Conservation (phyloP, 2,329 filamentous ascomycete species). For the Massarina eburnea region DNA sequence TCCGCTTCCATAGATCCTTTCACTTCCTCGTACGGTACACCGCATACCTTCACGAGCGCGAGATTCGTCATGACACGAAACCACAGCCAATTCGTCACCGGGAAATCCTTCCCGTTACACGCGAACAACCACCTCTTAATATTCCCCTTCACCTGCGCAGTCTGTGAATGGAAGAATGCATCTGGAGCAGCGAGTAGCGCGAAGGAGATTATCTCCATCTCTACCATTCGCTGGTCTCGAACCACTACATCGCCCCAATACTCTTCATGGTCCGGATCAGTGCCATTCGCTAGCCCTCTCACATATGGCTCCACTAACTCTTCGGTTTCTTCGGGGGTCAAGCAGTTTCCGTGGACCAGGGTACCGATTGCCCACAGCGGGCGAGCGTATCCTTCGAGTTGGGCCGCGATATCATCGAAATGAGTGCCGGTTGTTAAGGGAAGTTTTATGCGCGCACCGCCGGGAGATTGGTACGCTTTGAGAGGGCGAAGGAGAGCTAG, state of each 20-base stretch:
- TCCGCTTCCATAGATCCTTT: conserved; percentile 46
- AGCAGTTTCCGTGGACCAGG: conserved; percentile 22
- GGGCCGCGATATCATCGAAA: conserved; percentile 39
- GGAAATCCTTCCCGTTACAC: conserved; percentile 51
- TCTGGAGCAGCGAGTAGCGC: conserved; percentile 50
- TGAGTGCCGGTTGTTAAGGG: conserved; percentile 36
- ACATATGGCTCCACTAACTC: conserved; percentile 31
- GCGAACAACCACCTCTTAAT: conserved; percentile 47
- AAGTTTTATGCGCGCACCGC: conserved; percentile 35
- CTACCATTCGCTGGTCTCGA: conserved; percentile 58
- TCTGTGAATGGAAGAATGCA: conserved; percentile 38
- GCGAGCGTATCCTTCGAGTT: conserved; percentile 39
- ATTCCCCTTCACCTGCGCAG: conserved; percentile 34
- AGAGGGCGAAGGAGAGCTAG: conserved; percentile 26
- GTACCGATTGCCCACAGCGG: conserved; percentile 37
- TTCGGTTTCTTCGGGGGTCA: conserved; percentile 15
- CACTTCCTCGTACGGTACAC: conserved; percentile 39
- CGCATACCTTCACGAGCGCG: conserved; percentile 47
- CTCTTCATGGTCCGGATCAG: conserved; percentile 35
- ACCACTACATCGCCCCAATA: conserved; percentile 54
- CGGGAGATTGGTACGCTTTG: conserved; percentile 31
- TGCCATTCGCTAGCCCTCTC: conserved; percentile 37
- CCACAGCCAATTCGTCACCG: conserved; percentile 56
- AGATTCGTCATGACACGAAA: conserved; percentile 56
- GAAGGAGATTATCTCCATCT: conserved; percentile 55